Conservation (phyloP, 768 basidiomycete genomes). For the Lenzites betulinus region DNA sequence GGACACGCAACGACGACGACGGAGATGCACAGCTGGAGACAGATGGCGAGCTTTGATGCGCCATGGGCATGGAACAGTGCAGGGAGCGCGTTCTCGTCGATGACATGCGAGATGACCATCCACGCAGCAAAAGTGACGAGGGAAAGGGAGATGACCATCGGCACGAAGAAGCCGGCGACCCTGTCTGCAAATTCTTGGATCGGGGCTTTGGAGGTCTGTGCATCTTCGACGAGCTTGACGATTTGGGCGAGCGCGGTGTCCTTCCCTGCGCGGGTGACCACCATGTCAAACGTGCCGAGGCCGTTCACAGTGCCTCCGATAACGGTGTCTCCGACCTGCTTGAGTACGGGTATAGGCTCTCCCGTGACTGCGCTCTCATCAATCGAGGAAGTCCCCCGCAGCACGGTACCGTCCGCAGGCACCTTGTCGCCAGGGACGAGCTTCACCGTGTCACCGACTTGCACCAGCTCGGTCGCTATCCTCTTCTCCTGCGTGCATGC, state of each 20-base stretch:
- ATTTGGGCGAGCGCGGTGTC: slow-evolving; percentile 97
- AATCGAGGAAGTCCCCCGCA: slow-evolving; percentile 82
- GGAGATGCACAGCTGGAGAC: slow-evolving; percentile 95
- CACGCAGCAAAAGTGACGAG: slow-evolving; percentile 80
- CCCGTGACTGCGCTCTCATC: slow-evolving; percentile 98
- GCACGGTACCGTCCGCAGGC: slow-evolving; percentile 91
- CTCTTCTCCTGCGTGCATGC: slow-evolving; percentile 83
- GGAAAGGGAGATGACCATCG: slow-evolving; percentile 83
- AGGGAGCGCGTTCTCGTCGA: slow-evolving; percentile 65
- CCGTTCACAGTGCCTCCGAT: slow-evolving; percentile 98
- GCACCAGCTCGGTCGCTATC: slow-evolving; percentile 91
- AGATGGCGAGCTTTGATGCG: slow-evolving; percentile 83
- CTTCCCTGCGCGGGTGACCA: slow-evolving; percentile 92
- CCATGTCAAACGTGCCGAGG: slow-evolving; percentile 95
- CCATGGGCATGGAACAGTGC: slow-evolving; percentile 84
- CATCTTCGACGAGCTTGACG: slow-evolving; percentile 95
- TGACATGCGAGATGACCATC: slow-evolving; percentile 69
- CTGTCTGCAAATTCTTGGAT: slow-evolving; percentile 97
- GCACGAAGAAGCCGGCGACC: slow-evolving; percentile 95
- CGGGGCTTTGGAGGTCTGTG: slow-evolving; percentile 96
- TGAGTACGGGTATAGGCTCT: slow-evolving; percentile 86
- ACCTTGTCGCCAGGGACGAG: slow-evolving; percentile 96
- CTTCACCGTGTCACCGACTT: slow-evolving; percentile 91
- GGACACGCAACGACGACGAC: slow-evolving; percentile 99
- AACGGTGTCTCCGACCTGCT: slow-evolving; percentile 80